Evolutionary conservation across 2,329 filamentous ascomycete species (phyloP), one percentile per base, ranked within the genome.

Genomic region (Penicillium sp.): DNA sequence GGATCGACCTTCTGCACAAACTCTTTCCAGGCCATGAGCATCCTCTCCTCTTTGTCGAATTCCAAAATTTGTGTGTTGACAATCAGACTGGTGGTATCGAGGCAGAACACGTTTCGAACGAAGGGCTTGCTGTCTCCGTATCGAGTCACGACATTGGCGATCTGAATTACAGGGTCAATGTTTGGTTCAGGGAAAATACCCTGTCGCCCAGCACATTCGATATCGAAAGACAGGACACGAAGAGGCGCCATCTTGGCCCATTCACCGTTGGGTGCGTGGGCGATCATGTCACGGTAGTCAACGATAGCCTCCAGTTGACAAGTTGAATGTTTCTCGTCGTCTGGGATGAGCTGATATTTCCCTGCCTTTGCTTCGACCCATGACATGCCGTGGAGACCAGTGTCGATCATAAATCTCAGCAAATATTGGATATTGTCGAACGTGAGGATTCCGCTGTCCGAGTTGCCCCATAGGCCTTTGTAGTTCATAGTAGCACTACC

Each of bases 231-330:
- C 41, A 99, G 75, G 42, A 96, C 88, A 55, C 94, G 86, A 3
- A 99, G 78, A 0, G 94, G 94, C 0, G 95, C 94, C 86, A 97
- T 96, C 74, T 96, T 99, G 25, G 90, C 90, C 91, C 92, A 99
- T 68, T 97, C 92, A 16, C 92, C 92, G 60, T 94, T 88, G 2
- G 92, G 85, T 44, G 89, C 84, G 71, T 97, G 92, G 9, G 94
- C 86, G 56, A 96, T 85, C 8, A 99, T 77, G 63, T 97, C 86
- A 52, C 79, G 77, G 65, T 95, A 96, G 69, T 88, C 86, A 50
- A 95, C 83, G 61, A 86, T 81, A 11, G 92, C 94, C 74, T 99
- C 94, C 58, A 99, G 95, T 72, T 99, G 94, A 70, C 94, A 97
- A 64, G 91, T 96, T 2, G 92, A 97, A 58, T 96, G 88, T 55